These are phyloP conservation scores for Penicillium sp. DNA, from an alignment of 2,329 filamentous ascomycete genomes.

Conservation along the genomic window DNA sequence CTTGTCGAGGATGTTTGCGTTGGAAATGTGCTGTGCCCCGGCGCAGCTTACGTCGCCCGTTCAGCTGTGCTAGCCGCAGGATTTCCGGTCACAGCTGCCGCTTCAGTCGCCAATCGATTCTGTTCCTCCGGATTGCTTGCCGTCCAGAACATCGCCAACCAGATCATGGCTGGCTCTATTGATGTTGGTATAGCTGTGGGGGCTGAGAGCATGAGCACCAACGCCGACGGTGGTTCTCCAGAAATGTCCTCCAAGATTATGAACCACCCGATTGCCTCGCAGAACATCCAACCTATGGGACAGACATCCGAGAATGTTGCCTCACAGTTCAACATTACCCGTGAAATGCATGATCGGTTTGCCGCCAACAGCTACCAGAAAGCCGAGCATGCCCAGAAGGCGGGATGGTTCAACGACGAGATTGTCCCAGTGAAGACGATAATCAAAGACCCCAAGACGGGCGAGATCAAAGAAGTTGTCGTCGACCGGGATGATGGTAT, in stretches of 20 bases:
- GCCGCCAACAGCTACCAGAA: conserved; percentile 79
- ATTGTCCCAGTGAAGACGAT: conserved; percentile 74
- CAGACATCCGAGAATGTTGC: conserved; percentile 97
- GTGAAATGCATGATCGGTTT: conserved; percentile 69
- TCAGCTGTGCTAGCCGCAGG: conserved; percentile 78
- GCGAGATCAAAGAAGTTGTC: conserved; percentile 66
- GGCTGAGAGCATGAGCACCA: conserved; percentile 83
- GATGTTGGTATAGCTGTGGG: conserved; percentile 83
- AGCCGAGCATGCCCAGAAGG: conserved; percentile 68
- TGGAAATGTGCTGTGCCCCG: conserved; percentile 77
- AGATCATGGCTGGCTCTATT: conserved; percentile 80
- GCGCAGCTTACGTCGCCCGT: conserved; percentile 80
- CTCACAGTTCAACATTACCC: conserved; percentile 61
- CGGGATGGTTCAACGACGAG: conserved; percentile 77
- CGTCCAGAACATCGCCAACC: conserved; percentile 83
- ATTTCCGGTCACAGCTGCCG: conserved; percentile 68
- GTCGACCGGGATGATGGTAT: conserved; percentile 79
- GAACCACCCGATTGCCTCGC: conserved; percentile 63
- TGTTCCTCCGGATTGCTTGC: conserved; percentile 84
- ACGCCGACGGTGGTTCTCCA: conserved; percentile 71
- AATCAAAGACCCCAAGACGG: conserved; percentile 77
- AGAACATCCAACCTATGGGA: too few relatives aligned
- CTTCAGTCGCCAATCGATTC: conserved; percentile 78
- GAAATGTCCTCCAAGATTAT: conserved; percentile 83
- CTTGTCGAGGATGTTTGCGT: conserved; percentile 86